These are phyloP conservation scores for Pseudogymnoascus sp. DNA, from an alignment of 2,329 filamentous ascomycete species.

Conservation along the genomic window DNA sequence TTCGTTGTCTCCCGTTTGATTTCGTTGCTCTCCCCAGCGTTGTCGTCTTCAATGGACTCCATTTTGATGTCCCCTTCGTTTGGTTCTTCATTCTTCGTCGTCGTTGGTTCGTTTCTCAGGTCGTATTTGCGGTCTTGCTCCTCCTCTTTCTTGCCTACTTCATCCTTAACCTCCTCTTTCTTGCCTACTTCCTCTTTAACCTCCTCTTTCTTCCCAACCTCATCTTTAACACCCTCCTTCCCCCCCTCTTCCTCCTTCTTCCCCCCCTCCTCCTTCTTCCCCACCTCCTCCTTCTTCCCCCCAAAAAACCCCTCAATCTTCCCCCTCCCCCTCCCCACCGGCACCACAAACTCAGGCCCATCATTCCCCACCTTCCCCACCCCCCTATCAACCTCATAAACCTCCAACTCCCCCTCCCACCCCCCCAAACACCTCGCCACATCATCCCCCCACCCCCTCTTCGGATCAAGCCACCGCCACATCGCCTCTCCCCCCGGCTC, in stretches of 20 bases:
- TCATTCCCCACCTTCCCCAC: slow-evolving; percentile 94
- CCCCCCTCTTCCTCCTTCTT: slow-evolving; percentile 9
- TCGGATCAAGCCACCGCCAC: slow-evolving; percentile 70
- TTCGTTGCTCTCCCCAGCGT: slow-evolving; percentile 9
- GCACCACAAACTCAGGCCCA: slow-evolving; percentile 73
- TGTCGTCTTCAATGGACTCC: slow-evolving; percentile 20
- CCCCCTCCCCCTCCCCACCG: slow-evolving; percentile 71
- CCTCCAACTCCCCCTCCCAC: slow-evolving; percentile 68
- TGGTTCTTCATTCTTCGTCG: not conserved
- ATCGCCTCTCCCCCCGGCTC: slow-evolving; percentile 65
- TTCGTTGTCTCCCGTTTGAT: slow-evolving; percentile 6
- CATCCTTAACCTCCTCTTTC: slow-evolving; percentile 17
- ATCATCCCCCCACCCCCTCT: slow-evolving; percentile 65
- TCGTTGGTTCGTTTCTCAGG: not conserved
- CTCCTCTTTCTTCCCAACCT: slow-evolving; percentile 10
- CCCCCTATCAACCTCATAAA: slow-evolving; percentile 78
- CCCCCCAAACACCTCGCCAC: slow-evolving; percentile 74
- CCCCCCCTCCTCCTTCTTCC: slow-evolving; percentile 30
- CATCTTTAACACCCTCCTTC: slow-evolving; percentile 13
- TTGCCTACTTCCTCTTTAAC: not conserved
- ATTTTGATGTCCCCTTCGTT: slow-evolving; percentile 21
- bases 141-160: slow-evolving; percentile 6
- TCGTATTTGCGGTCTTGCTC: not conserved
- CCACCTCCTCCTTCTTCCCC: slow-evolving; percentile 9
- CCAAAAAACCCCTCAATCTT: slow-evolving; percentile 94